phyloP scores from a whole-genome alignment of 106 monocot genomes.

The Apostasia ramifera region DNA sequence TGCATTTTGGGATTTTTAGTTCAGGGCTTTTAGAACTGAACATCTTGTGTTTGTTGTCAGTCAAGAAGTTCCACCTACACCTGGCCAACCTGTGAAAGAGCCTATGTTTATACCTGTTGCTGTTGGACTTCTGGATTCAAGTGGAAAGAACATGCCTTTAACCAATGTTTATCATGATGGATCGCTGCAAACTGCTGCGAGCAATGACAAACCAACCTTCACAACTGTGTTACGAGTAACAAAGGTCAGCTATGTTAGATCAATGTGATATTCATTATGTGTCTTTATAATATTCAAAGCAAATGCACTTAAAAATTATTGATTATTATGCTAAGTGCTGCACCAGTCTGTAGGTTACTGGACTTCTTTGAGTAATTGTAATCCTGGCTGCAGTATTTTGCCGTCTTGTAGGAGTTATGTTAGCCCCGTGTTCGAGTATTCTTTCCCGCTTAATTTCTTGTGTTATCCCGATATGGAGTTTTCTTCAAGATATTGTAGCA shows the following conservation, averaged over 20 bases:
- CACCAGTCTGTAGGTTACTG: too few relatives aligned
- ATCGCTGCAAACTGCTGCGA: conserved; percentile 37
- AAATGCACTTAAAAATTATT: too few relatives aligned
- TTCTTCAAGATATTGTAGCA: too few relatives aligned
- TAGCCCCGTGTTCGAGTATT: too few relatives aligned
- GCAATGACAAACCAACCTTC: conserved; percentile 30
- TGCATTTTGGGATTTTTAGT: neutral
- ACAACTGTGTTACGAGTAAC: conserved; percentile 69
- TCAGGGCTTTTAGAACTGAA: neutral
- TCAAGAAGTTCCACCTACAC: conserved; percentile 91
- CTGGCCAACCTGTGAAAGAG: conserved; percentile 86
- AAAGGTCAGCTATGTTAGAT: conserved; percentile 37
- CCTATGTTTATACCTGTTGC: conserved; percentile 93
- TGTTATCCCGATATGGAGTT: too few relatives aligned
- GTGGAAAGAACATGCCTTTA: conserved; percentile 81
- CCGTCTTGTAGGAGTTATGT: too few relatives aligned
- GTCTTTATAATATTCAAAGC: too few relatives aligned
- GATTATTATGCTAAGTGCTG: too few relatives aligned
- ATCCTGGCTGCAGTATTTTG: too few relatives aligned
- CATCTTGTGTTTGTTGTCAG: conserved; percentile 24
- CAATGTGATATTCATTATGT: too few relatives aligned
- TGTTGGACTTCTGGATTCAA: conserved; percentile 77
- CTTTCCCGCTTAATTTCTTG: too few relatives aligned
- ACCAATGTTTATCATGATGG: conserved; percentile 68
- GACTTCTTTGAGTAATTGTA: too few relatives aligned